phyloP scores from a whole-genome alignment of 2,329 filamentous ascomycete species.

The Neurospora sp. region DNA sequence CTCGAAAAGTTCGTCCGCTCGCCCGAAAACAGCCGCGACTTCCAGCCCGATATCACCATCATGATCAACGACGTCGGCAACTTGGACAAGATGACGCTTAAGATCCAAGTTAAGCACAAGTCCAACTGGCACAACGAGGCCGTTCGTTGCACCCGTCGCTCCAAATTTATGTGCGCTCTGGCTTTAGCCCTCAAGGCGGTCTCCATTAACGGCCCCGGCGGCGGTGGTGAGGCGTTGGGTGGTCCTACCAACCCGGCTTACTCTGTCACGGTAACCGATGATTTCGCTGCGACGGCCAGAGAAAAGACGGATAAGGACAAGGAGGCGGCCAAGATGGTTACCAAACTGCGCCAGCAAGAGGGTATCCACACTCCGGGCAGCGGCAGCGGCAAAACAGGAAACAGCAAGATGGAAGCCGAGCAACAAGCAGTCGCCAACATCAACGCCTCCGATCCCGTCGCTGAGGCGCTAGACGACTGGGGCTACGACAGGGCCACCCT shows the following conservation, averaged over 20 bases:
- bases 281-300: slow-evolving; percentile 54
- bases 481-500: slow-evolving; percentile 27
- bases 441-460: slow-evolving; percentile 28
- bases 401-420: slow-evolving; percentile 25
- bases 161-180: slow-evolving; percentile 95
- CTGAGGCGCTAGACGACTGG: slow-evolving; percentile 28
- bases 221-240: slow-evolving; percentile 51
- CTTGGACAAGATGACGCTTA: slow-evolving; percentile 78
- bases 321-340: slow-evolving; percentile 33
- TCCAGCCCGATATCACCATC: slow-evolving; percentile 73
- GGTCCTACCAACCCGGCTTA: slow-evolving; percentile 69
- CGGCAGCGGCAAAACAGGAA: slow-evolving; percentile 10
- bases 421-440: slow-evolving; percentile 34
- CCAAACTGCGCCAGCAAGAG: neutral
- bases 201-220: slow-evolving; percentile 74
- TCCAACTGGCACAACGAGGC: slow-evolving; percentile 84
- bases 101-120: slow-evolving; percentile 82
- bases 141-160: slow-evolving; percentile 69
- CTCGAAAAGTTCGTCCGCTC: slow-evolving; percentile 76
- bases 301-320: slow-evolving; percentile 48
- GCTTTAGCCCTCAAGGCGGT: slow-evolving; percentile 77
- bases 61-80: slow-evolving; percentile 70
- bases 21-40: slow-evolving; percentile 83
- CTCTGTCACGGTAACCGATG: slow-evolving; percentile 64
- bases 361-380: slow-evolving; percentile 5